Evolutionary conservation across 805 yeast species (phyloP).

Genomic region (Lipomyces starkeyi): DNA sequence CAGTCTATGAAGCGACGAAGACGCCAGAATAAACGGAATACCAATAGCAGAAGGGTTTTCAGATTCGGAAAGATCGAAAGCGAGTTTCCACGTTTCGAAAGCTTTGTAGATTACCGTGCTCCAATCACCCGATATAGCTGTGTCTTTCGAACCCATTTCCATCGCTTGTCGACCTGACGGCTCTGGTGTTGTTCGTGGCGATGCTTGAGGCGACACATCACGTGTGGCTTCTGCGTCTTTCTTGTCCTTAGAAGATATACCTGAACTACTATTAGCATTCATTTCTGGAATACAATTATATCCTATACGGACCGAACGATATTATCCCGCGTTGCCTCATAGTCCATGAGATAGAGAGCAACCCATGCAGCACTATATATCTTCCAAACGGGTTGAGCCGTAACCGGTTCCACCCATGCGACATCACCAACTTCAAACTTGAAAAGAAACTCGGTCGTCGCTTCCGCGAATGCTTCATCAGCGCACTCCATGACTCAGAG

Average conservation of each 20-base stretch:
- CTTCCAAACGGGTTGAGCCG: conserved; percentile 46
- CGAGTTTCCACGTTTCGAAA: conserved; percentile 35
- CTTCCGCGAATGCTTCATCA: conserved; percentile 16
- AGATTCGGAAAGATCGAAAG: conserved; percentile 32
- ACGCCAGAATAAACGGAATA: conserved; percentile 38
- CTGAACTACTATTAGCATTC: background rate
- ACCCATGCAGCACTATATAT: conserved; percentile 49
- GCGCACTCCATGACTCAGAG: conserved; percentile 22
- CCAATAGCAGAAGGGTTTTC: conserved; percentile 33
- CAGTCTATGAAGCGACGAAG: conserved; percentile 41
- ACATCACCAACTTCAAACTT: conserved; percentile 33
- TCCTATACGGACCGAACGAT: conserved; percentile 16
- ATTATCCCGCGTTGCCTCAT: conserved; percentile 45
- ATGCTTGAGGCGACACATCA: background rate
- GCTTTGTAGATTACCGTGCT: conserved; percentile 40
- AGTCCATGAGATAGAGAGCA: conserved; percentile 47
- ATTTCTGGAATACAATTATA: background rate
- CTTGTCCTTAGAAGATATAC: conserved; percentile 21
- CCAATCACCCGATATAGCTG: conserved; percentile 42
- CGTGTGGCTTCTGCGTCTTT: conserved; percentile 17
- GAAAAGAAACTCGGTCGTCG: conserved; percentile 22
- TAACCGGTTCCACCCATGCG: conserved; percentile 33
- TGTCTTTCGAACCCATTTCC: conserved; percentile 12
- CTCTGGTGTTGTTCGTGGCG: background rate
- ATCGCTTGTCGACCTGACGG: background rate